Evolutionary conservation across 2,329 filamentous ascomycete species (phyloP).

Genomic region (Phialocephala sp.): DNA sequence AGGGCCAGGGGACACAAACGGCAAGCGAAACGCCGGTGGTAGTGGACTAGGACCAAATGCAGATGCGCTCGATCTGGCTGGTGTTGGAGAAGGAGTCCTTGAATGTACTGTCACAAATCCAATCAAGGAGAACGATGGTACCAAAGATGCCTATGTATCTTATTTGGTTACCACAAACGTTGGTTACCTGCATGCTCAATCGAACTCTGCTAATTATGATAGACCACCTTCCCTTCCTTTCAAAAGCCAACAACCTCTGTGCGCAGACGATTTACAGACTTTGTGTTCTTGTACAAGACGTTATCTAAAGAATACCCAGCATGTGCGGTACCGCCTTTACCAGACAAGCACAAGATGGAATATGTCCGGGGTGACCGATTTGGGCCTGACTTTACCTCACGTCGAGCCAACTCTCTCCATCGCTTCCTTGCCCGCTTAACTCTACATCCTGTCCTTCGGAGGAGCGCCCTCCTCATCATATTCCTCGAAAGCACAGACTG

Average conservation of each 20-base stretch:
- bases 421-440: slow-evolving; percentile 88
- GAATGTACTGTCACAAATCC: slow-evolving; percentile 84
- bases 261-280: slow-evolving; percentile 94
- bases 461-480: slow-evolving; percentile 79
- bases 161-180: slow-evolving; percentile 93
- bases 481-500: slow-evolving; percentile 95
- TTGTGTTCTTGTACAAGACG: slow-evolving; percentile 93
- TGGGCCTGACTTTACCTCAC: slow-evolving; percentile 86
- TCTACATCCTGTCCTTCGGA: slow-evolving; percentile 85
- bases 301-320: slow-evolving; percentile 87
- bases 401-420: slow-evolving; percentile 87
- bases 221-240: slow-evolving; percentile 96
- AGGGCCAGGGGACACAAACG: slow-evolving; percentile 29
- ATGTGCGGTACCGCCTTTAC: slow-evolving; percentile 90
- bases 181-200: slow-evolving; percentile 40
- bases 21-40: slow-evolving; percentile 29
- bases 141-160: slow-evolving; percentile 95
- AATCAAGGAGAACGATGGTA: slow-evolving; percentile 94
- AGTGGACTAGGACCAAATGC: slow-evolving; percentile 42
- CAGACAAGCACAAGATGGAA: slow-evolving; percentile 99
- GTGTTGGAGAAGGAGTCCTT: slow-evolving; percentile 74
- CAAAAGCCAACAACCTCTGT: slow-evolving; percentile 79
- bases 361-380: slow-evolving; percentile 97
- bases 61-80: slow-evolving; percentile 58
- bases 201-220: slow-evolving; percentile 30